Base-by-base conservation (phyloP, 768 basidiomycete species). In the Grammothele lineata region DNA sequence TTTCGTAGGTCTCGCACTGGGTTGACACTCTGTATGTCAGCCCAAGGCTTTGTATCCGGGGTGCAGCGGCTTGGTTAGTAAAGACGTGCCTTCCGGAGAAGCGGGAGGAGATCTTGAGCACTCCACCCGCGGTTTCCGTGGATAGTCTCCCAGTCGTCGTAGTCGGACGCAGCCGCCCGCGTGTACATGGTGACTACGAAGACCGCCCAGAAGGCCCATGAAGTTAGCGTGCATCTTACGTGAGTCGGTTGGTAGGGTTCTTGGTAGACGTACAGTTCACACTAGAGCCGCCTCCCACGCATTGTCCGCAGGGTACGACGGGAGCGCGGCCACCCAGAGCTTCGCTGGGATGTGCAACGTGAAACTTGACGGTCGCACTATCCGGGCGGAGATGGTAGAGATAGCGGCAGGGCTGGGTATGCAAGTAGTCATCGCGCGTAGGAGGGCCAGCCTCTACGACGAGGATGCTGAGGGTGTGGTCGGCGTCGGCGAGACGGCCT, bases 81-180 rank as follows among this genome's bases (percentile, higher is more conserved):
- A n/a, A n/a, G n/a, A n/a, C 43, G 7, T 46, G 77, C 84, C 72
- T 83, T 83, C 51, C 67, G 75, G 24, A 82, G 51, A 12, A 83
- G 64, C 0, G 84, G 83, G 25, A 85, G 74, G 5, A 87, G 57
- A 25, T 79, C 68, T 37, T 70, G 66, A 0, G 81, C 75, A 3
- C 80, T 70, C 84, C 84, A 87, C 1, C 82, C 84, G 1, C 71
- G 61, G 55, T 84, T 83, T 4, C 70, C 71, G 23, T 76, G 58
- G 0, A 69, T 60, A 1, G 45, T 55, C 43, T 76, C 75, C 84
- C 83, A 85, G 40, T 78, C 78, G 50, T 86, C 80, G 39, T 77
- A 83, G 54, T 86, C 84, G 0, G 81, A 83, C 2, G 80, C 77
- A 9, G 77, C 63, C 7, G 80, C 76, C 22, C 84, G 73, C 1